Evolutionary conservation across 345 rosid genomes (phyloP).

Genomic region (Lumnitzera racemosa): DNA sequence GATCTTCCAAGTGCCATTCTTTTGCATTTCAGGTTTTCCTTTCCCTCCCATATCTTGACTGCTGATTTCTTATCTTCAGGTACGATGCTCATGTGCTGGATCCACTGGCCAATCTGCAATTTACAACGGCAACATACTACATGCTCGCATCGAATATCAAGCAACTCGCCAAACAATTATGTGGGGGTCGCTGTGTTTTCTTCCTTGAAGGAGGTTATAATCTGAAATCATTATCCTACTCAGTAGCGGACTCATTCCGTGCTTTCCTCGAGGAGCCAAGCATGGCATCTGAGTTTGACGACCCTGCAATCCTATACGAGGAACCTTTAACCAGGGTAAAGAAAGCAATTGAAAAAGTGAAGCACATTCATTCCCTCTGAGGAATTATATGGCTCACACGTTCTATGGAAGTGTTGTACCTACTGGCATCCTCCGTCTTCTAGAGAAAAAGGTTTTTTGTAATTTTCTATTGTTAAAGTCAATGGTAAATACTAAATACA

Average conservation of each 20-base stretch:
- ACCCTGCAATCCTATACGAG: constrained; percentile 75
- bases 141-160: constrained; percentile 62
- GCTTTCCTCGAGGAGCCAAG: constrained; percentile 82
- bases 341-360: constrained; percentile 62
- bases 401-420: too few species aligned
- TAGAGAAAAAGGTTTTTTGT: too few species aligned
- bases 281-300: constrained; percentile 64
- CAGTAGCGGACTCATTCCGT: constrained; percentile 77
- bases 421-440: too few species aligned
- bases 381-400: neutral
- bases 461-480: too few species aligned
- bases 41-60: neutral
- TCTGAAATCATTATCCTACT: constrained; percentile 73
- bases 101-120: constrained; percentile 77
- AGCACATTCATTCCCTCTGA: constrained; percentile 68
- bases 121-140: constrained; percentile 82
- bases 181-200: constrained; percentile 81
- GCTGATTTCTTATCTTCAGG: constrained; percentile 19
- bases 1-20: too few species aligned
- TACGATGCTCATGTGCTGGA: constrained; percentile 89
- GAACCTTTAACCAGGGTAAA: constrained; percentile 66
- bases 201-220: constrained; percentile 97
- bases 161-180: constrained; percentile 72
- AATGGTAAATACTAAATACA: too few species aligned
- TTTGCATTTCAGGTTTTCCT: neutral